Evolutionary conservation across 768 basidiomycete species (phyloP).

Genomic region (Crepidotus variabilis): DNA sequence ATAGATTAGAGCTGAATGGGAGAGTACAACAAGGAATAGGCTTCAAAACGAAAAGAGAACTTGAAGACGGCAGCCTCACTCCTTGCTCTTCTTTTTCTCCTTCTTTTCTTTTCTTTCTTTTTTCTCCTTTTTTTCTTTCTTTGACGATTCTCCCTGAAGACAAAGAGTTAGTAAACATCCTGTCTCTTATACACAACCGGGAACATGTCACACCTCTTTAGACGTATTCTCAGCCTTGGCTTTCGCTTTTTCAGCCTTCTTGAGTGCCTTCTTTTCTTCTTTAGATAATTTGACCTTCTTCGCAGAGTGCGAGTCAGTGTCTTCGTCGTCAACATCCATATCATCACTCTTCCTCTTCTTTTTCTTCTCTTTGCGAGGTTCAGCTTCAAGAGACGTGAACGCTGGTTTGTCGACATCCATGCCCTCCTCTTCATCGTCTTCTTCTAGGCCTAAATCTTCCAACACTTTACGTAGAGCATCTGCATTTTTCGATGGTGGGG

Average conservation of each 20-base stretch:
- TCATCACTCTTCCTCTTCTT: conserved; percentile 70
- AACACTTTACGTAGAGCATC: conserved; percentile 91
- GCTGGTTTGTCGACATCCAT: conserved; percentile 48
- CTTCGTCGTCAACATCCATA: conserved; percentile 64
- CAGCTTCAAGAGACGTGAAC: conserved; percentile 56
- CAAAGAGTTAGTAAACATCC: conserved; percentile 4
- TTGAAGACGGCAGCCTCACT: conserved; percentile 14
- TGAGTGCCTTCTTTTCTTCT: conserved; percentile 84
- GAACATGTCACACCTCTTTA: conserved; percentile 15
- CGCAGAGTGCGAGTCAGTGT: conserved; percentile 43
- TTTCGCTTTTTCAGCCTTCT: conserved; percentile 70
- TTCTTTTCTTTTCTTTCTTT: conserved; percentile 51
- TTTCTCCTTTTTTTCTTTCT: conserved; percentile 39
- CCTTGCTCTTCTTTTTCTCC: conserved; percentile 36
- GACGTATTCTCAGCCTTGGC: conserved; percentile 47
- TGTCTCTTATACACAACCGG: neutral
- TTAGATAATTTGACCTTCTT: conserved; percentile 80
- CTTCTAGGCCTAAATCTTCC: conserved; percentile 70
- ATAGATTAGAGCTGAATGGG: conserved; percentile 9
- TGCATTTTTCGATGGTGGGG: conserved; percentile 83
- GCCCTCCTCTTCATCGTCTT: conserved; percentile 50
- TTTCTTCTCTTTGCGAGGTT: conserved; percentile 51
- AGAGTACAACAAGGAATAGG: conserved; percentile 14
- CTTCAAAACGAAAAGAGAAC: conserved; percentile 11
- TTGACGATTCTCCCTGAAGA: conserved; percentile 28